phyloP scores from a whole-genome alignment of 2,329 filamentous ascomycete species.

The Talaromyces islandicus region DNA sequence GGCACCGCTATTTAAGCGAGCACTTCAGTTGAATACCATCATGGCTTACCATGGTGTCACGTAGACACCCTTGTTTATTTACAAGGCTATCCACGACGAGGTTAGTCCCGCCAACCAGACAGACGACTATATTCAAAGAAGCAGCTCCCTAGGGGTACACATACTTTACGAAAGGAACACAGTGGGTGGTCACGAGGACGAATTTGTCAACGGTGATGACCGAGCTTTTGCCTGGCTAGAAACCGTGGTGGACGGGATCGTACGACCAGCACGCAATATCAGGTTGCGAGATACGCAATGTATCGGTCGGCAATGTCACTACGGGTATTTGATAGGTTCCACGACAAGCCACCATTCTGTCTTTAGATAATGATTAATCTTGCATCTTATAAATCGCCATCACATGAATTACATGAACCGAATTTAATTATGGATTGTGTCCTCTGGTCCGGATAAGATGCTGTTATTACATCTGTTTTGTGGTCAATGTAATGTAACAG shows the following conservation, averaged over 20 bases:
- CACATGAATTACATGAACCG: neutral
- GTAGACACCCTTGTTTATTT: conserved; percentile 43
- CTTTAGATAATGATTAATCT: neutral
- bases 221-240: neutral
- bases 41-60: conserved; percentile 23
- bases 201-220: neutral
- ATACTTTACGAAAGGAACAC: conserved; percentile 41
- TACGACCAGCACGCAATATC: neutral
- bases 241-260: neutral
- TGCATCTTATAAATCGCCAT: neutral
- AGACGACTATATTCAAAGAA: conserved; percentile 37
- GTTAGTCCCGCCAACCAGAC: conserved; percentile 38
- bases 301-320: neutral
- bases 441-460: neutral
- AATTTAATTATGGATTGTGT: neutral
- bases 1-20: neutral
- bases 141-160: conserved; percentile 36
- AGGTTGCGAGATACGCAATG: neutral
- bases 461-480: neutral
- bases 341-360: neutral
- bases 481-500: neutral
- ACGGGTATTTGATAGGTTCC: neutral
- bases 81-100: conserved; percentile 46
- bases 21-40: neutral
- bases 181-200: neutral